Evolutionary conservation across 1,139 yeast genomes (phyloP).

Genomic region (Debaryomycetaceae sp.): DNA sequence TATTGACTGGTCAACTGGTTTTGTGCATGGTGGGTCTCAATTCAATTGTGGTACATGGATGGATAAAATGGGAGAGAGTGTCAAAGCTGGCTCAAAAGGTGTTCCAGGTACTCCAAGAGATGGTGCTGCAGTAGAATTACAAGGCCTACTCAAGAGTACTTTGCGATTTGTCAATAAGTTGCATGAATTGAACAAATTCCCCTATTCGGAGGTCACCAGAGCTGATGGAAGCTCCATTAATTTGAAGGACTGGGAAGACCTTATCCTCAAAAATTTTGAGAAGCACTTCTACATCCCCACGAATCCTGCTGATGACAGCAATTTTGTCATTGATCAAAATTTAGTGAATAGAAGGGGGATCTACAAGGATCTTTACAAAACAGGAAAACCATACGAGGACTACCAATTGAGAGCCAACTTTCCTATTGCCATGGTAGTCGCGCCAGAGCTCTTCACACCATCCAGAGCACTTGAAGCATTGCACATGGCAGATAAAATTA

Average conservation of each 20-base stretch:
- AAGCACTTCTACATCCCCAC: constrained; percentile 71
- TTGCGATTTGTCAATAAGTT: constrained; percentile 73
- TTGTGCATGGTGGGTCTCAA: constrained; percentile 89
- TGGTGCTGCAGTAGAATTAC: constrained; percentile 94
- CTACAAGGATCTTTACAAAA: constrained; percentile 77
- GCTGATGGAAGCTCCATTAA: constrained; percentile 58
- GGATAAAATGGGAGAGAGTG: constrained; percentile 99
- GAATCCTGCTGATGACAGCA: constrained; percentile 47
- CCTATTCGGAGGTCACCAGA: constrained; percentile 49
- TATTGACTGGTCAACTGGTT: constrained; percentile 89
- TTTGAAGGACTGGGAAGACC: constrained; percentile 65
- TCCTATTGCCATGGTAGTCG: constrained; percentile 87
- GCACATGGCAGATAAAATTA: constrained; percentile 61
- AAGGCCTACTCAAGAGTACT: constrained; percentile 80
- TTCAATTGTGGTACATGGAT: constrained; percentile 98
- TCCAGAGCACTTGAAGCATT: constrained; percentile 63
- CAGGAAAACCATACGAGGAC: constrained; percentile 89
- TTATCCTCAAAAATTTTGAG: constrained; percentile 74
- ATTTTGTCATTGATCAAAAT: constrained; percentile 58
- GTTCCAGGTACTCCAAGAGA: constrained; percentile 96
- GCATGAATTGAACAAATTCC: constrained; percentile 51
- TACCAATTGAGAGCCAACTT: constrained; percentile 92
- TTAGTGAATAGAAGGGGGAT: constrained; percentile 89
- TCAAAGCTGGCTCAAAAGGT: constrained; percentile 77
- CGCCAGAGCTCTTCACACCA: constrained; percentile 82